Evolutionary conservation across 192 early-diverging fungal genomes (phyloP).

Genomic region (Coemansia sp.): DNA sequence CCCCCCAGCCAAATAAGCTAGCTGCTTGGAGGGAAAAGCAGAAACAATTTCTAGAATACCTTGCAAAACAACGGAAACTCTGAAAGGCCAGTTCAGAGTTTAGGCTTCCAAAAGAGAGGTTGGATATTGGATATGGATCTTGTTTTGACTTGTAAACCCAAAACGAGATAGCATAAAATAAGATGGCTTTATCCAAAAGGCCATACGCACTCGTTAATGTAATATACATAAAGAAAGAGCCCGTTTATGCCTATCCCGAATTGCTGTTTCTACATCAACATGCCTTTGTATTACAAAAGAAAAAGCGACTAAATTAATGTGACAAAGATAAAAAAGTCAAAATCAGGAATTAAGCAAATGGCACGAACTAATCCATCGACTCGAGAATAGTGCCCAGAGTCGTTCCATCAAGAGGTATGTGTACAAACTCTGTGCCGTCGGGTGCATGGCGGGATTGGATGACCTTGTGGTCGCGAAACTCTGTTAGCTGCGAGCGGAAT

Average conservation of each 20-base stretch:
- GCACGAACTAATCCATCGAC: constrained; percentile 51
- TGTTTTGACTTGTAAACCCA: too few species aligned
- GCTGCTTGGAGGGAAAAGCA: not conserved
- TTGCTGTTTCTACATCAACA: not conserved
- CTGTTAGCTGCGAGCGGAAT: constrained; percentile 87
- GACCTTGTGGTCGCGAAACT: constrained; percentile 91
- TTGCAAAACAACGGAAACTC: not conserved
- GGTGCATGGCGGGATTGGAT: constrained; percentile 61
- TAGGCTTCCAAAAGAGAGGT: too few species aligned
- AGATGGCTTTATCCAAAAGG: not conserved
- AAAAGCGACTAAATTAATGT: not conserved
- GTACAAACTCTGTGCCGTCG: constrained; percentile 46
- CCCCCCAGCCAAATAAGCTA: too few species aligned
- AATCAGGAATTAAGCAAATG: not conserved
- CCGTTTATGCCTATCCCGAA: constrained; percentile 4
- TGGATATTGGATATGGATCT: too few species aligned
- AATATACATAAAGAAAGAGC: not conserved
- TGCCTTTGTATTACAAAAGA: constrained; percentile 1
- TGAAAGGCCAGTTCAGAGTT: not conserved
- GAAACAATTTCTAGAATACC: not conserved
- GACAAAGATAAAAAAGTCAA: not conserved
- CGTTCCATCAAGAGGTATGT: constrained; percentile 63
- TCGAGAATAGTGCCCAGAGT: constrained; percentile 71
- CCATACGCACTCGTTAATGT: not conserved
- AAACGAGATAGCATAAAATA: too few species aligned